Evolutionary conservation across 352 stramenopile species (phyloP), one percentile per base, ranked within the genome.

Genomic region (Phytophthora capsici): DNA sequence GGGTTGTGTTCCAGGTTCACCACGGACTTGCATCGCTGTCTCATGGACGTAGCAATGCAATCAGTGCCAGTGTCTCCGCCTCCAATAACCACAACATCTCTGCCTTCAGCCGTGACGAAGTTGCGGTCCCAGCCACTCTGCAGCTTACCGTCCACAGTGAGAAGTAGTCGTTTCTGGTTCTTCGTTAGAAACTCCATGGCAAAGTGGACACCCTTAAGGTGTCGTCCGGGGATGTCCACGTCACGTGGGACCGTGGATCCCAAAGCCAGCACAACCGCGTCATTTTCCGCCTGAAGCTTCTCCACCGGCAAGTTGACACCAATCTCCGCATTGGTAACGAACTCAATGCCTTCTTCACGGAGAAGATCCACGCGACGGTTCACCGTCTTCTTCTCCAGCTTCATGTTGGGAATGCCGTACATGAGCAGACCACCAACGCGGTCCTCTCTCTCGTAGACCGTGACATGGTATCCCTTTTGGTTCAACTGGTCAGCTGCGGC

Each of bases 401-500:
- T 99, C 95, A 99, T 99, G 82, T 99, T 99, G 19, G 97, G 97
- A 70, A 99, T 99, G 41, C 97, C 97, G 71, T 99, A 99, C 93
- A 98, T 99, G 48, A 99, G 81, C 38, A 99, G 75, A 5, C 96
- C 97, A 25, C 97, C 97, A 26, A 99, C 76, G 45, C 92, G 88
- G 86, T 99, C 96, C 47, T 98, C 93, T n/a, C 96, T 89, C 75
- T 99, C 97, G 75, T 98, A 99, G 1, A 99, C 96, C 10, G 96
- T 98, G 12, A 97, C 97, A 53, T 96, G 91, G 82, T 99, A 98
- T 46, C 97, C 97, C 75, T 98, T 98, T 71, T 99, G 96, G 85
- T 99, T 99, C 23, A 99, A 80, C 66, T 98, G 90, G 76, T 99
- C 97, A 1, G 97, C 96, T 14, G 90, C 88, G 0, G 97, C 97